Percentiles rank a stretch among this genome's conserved stretches.
phyloP scores from a whole-genome alignment of 2,329 filamentous ascomycete species.

The Eurotiales sp. region DNA sequence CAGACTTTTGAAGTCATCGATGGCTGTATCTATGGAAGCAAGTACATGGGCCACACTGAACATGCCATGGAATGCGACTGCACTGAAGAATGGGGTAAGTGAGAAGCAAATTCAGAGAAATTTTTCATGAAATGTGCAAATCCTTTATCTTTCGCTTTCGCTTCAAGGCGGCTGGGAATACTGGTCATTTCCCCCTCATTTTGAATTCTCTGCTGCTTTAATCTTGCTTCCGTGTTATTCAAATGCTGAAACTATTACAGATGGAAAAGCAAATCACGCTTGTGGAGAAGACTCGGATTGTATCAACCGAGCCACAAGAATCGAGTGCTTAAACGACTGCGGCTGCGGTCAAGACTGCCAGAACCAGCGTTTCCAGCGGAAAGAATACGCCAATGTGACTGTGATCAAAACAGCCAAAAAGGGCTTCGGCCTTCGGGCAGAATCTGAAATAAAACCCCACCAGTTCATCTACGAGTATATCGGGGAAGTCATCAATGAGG shows the following conservation, averaged over 20 bases:
- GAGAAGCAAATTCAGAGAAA: too few species aligned
- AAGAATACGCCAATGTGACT: constrained; percentile 83
- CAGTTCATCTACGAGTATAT: constrained; percentile 99
- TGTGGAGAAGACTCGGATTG: constrained; percentile 97
- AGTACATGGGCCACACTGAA: constrained; percentile 85
- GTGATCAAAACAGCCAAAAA: constrained; percentile 99
- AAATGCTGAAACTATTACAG: constrained; percentile 40
- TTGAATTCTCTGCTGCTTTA: background rate
- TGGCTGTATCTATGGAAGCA: constrained; percentile 86
- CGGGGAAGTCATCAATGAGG: constrained; percentile 94
- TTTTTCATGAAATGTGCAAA: too few species aligned
- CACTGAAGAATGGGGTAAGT: constrained; percentile 87
- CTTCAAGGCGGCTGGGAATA: too few species aligned
- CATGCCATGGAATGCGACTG: constrained; percentile 96
- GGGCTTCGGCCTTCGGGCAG: constrained; percentile 83
- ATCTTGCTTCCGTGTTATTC: background rate
- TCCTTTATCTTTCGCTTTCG: too few species aligned
- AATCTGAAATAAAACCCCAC: constrained; percentile 70
- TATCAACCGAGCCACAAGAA: constrained; percentile 97
- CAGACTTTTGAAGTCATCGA: constrained; percentile 74
- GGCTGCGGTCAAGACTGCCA: constrained; percentile 84
- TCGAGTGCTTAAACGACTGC: constrained; percentile 87
- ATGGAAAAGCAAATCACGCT: constrained; percentile 64
- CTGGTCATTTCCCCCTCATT: too few species aligned
- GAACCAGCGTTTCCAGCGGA: constrained; percentile 91